Base-by-base conservation (phyloP, 73 alveolate genomes). In the Diophrys appendiculata region DNA sequence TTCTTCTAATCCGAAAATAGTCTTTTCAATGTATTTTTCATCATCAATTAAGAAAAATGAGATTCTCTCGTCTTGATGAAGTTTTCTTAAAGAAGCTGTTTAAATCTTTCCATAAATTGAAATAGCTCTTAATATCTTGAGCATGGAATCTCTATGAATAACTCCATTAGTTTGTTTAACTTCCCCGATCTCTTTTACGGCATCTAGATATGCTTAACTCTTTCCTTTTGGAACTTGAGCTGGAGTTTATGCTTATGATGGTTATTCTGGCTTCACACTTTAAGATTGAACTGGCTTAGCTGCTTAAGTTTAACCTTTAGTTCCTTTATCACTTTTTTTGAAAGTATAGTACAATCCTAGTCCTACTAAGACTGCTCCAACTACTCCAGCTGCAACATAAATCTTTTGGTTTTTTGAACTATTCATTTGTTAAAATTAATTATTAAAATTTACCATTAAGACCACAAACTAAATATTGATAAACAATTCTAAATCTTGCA, bases 181-280 rank as follows among this genome's bases (percentile, higher is more conserved):
- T 60, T 27, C 33, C 30, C 30, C 71, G 25, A 60, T 60, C 28
- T 60, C 71, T 23, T 60, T 60, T 31, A 60, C 71, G 18, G 33
- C 71, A 60, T 60, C 71, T 23, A 23, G 33, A 3, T 23, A 23
- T 27, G 25, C 18, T 23, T 60, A 23, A 13, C 71, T 31, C 25
- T 60, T 31, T 23, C 25, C 71, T n/a, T n/a, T n/a, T n/a, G n/a
- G n/a, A n/a, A n/a, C n/a, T n/a, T n/a, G n/a, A n/a, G n/a, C n/a
- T n/a, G n/a, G n/a, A n/a, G n/a, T n/a, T n/a, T n/a, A n/a, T n/a
- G n/a, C n/a, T n/a, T n/a, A n/a, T n/a, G n/a, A n/a, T n/a, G n/a
- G n/a, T n/a, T n/a, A n/a, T n/a, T n/a, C n/a, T n/a, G n/a, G n/a
- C n/a, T n/a, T n/a, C n/a, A n/a, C n/a, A n/a, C n/a, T n/a, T n/a